phyloP scores from a whole-genome alignment of 148 eudicot genomes.

The Arbutus unedo region DNA sequence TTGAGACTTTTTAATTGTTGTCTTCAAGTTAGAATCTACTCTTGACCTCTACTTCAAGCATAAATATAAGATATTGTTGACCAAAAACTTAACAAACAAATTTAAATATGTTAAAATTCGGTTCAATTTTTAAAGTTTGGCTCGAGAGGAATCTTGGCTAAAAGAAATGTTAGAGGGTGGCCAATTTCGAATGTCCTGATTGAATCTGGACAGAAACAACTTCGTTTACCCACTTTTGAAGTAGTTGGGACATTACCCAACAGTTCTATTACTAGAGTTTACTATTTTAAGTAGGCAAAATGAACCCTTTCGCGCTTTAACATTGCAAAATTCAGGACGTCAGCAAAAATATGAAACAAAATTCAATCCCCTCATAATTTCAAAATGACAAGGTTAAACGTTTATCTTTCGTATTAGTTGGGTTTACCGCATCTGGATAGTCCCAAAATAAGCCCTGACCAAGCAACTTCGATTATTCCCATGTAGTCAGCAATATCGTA shows the following conservation, averaged over 20 bases:
- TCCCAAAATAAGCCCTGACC: conserved; percentile 4
- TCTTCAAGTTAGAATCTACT: too few relatives aligned
- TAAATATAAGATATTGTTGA: too few relatives aligned
- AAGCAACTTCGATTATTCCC: conserved; percentile 5
- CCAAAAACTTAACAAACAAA: too few relatives aligned
- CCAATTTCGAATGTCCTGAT: background rate
- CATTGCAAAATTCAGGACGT: background rate
- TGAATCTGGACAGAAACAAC: background rate
- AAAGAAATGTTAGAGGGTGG: background rate
- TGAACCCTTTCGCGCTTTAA: background rate
- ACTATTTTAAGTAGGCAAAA: background rate
- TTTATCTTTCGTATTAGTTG: background rate
- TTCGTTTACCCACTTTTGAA: background rate
- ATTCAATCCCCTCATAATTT: background rate
- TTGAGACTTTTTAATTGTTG: too few relatives aligned
- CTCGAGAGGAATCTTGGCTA: too few relatives aligned
- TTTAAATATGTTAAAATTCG: too few relatives aligned
- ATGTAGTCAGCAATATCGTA: background rate
- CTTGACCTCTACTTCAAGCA: too few relatives aligned
- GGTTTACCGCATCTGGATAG: background rate
- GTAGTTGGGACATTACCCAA: too few relatives aligned
- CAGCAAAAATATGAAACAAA: background rate
- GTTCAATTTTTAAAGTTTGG: too few relatives aligned
- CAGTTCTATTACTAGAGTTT: too few relatives aligned
- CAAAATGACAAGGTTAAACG: background rate